phyloP scores from a whole-genome alignment of 2,329 filamentous ascomycete genomes.

The Orbilia oligospora region DNA sequence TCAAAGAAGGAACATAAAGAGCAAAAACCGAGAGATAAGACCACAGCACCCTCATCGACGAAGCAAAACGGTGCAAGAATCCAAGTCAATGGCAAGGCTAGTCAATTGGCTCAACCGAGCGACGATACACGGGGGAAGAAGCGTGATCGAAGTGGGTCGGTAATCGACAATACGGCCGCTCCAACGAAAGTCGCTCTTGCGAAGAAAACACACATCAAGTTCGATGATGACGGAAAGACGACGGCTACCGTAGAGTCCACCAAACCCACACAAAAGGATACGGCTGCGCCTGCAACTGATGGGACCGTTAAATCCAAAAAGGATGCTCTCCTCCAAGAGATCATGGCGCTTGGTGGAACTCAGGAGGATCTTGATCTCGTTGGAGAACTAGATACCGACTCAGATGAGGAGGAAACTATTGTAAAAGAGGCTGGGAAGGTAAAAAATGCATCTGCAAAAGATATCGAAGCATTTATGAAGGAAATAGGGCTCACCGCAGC shows the following conservation, averaged over 20 bases:
- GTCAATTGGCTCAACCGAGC: constrained; percentile 12
- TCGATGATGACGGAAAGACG: constrained; percentile 37
- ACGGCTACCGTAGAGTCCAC: not conserved
- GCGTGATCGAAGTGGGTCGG: constrained; percentile 54
- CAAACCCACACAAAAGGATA: constrained; percentile 29
- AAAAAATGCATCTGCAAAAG: constrained; percentile 71
- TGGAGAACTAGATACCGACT: constrained; percentile 71
- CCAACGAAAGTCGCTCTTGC: not conserved
- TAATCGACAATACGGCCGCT: constrained; percentile 38
- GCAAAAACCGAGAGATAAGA: constrained; percentile 27
- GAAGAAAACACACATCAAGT: constrained; percentile 52
- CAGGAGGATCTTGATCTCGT: constrained; percentile 76
- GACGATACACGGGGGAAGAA: constrained; percentile 58
- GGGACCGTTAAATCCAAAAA: constrained; percentile 58
- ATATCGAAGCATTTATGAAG: constrained; percentile 70
- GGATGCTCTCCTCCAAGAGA: constrained; percentile 74
- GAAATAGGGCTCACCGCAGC: constrained; percentile 64
- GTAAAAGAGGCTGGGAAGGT: constrained; percentile 65
- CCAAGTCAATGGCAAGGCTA: constrained; percentile 45
- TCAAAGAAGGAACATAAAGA: constrained; percentile 40
- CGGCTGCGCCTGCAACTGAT: not conserved
- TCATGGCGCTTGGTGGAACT: constrained; percentile 76
- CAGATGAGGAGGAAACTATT: constrained; percentile 68
- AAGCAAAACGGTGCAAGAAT: constrained; percentile 34
- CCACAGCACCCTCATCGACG: not conserved